Percentiles rank a stretch among this genome's conserved stretches.
phyloP scores from a whole-genome alignment of 495 filamentous ascomycete genomes.

The Aspergillus hancockii region DNA sequence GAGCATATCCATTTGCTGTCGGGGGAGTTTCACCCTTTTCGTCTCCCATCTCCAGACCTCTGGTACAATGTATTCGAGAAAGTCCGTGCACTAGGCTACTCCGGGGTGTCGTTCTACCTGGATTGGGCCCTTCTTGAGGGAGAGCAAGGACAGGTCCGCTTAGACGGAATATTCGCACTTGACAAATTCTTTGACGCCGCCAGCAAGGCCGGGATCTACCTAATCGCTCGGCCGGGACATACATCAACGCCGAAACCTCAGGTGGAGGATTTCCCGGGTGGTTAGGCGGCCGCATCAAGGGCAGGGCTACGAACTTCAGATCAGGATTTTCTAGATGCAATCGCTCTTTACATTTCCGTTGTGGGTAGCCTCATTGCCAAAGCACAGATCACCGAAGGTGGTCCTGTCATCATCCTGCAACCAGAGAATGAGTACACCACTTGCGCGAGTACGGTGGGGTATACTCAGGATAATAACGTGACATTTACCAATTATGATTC shows the following conservation, averaged over 20 bases:
- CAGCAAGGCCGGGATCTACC: conserved; percentile 62
- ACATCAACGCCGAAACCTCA: conserved; percentile 62
- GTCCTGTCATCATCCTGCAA: conserved; percentile 69
- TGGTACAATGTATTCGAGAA: conserved; percentile 79
- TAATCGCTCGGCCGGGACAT: conserved; percentile 69
- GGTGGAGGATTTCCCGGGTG: conserved; percentile 62
- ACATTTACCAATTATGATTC: no score
- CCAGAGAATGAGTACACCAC: conserved; percentile 68
- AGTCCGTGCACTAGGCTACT: conserved; percentile 70
- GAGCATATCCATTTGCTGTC: conserved; percentile 66
- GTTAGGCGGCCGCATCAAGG: conserved; percentile 57
- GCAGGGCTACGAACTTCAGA: conserved; percentile 56
- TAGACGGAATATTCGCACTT: conserved; percentile 64
- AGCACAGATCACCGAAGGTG: conserved; percentile 70
- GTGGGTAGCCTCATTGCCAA: conserved; percentile 61
- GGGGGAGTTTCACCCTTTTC: conserved; percentile 69
- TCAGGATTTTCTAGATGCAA: conserved; percentile 59
- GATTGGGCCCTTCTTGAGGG: conserved; percentile 73
- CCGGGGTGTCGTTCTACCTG: conserved; percentile 65
- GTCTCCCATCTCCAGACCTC: conserved; percentile 65
- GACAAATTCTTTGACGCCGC: conserved; percentile 68
- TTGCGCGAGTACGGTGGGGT: no score
- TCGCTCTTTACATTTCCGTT: conserved; percentile 41
- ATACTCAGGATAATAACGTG: no score
- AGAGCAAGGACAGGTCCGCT: conserved; percentile 58